Evolutionary conservation across 257 asterid genomes (phyloP).

Genomic region (Solanum lycopersicoides): DNA sequence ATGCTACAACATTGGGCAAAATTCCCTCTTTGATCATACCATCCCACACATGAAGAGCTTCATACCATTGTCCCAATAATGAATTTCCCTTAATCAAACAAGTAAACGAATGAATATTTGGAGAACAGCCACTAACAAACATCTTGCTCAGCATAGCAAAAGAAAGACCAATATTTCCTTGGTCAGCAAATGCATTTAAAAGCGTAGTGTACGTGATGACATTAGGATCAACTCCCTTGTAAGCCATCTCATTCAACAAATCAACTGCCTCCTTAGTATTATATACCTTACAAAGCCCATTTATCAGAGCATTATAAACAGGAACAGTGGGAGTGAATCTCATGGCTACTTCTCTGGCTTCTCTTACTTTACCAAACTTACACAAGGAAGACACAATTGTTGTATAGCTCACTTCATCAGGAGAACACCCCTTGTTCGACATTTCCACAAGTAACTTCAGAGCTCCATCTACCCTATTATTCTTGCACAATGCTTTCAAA

Average conservation of each 20-base stretch:
- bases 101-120: slow-evolving; percentile 64
- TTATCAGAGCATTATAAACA: slow-evolving; percentile 59
- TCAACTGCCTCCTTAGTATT: slow-evolving; percentile 35
- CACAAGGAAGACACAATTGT: slow-evolving; percentile 72
- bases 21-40: slow-evolving; percentile 44
- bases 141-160: slow-evolving; percentile 60
- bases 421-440: slow-evolving; percentile 73
- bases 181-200: slow-evolving; percentile 41
- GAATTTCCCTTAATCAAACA: slow-evolving; percentile 68
- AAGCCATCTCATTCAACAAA: slow-evolving; percentile 51
- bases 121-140: slow-evolving; percentile 58
- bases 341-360: slow-evolving; percentile 52
- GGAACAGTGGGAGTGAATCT: slow-evolving; percentile 39
- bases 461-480: slow-evolving; percentile 58
- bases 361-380: slow-evolving; percentile 42
- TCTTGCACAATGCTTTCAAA: slow-evolving; percentile 80
- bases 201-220: slow-evolving; percentile 54
- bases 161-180: slow-evolving; percentile 36
- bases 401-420: slow-evolving; percentile 77
- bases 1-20: slow-evolving; percentile 60
- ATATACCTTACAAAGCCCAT: slow-evolving; percentile 50
- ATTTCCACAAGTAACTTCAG: slow-evolving; percentile 69
- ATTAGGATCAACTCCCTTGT: slow-evolving; percentile 45
- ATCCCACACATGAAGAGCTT: slow-evolving; percentile 49
- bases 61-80: slow-evolving; percentile 33